Evolutionary conservation across 352 stramenopile genomes (phyloP).

Genomic region (Stramenopiles sp.): DNA sequence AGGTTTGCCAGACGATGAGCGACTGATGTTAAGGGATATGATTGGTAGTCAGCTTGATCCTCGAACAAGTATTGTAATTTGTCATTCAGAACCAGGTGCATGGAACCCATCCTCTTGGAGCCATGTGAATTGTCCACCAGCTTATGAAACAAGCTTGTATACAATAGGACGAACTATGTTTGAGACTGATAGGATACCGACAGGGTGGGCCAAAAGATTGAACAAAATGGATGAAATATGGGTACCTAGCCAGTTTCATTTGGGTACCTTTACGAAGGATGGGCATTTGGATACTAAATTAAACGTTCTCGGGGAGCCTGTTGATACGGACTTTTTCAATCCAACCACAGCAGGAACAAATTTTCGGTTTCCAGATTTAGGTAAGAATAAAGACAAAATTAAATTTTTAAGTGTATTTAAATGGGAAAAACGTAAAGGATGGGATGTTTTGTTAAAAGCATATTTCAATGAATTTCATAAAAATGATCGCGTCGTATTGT

Average conservation of each 20-base stretch:
- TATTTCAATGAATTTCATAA: conserved; percentile 49
- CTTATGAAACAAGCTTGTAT: conserved; percentile 24
- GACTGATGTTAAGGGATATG: not conserved
- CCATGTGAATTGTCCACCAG: conserved; percentile 38
- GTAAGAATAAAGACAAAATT: conserved; percentile 29
- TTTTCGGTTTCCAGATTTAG: no score
- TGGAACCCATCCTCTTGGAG: conserved; percentile 54
- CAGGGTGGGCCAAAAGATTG: conserved; percentile 58
- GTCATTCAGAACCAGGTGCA: conserved; percentile 70
- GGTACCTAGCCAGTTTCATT: conserved; percentile 62
- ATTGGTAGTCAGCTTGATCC: conserved; percentile 29
- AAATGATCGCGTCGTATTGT: conserved; percentile 41
- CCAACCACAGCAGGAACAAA: conserved; percentile 20
- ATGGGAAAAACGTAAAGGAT: conserved; percentile 72
- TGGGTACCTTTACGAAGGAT: conserved; percentile 39
- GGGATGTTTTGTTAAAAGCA: conserved; percentile 50
- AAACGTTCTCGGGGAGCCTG: conserved; percentile 50
- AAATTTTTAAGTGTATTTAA: conserved; percentile 81
- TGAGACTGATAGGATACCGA: conserved; percentile 69
- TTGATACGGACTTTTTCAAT: conserved; percentile 66
- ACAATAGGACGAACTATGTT: conserved; percentile 76
- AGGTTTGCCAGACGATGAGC: not conserved
- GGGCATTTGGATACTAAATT: conserved; percentile 34
- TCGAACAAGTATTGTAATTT: conserved; percentile 43
- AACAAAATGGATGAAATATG: conserved; percentile 76